Evolutionary conservation across 164 flowering plant genomes (phyloP).

Genomic region (Malania oleifera): DNA sequence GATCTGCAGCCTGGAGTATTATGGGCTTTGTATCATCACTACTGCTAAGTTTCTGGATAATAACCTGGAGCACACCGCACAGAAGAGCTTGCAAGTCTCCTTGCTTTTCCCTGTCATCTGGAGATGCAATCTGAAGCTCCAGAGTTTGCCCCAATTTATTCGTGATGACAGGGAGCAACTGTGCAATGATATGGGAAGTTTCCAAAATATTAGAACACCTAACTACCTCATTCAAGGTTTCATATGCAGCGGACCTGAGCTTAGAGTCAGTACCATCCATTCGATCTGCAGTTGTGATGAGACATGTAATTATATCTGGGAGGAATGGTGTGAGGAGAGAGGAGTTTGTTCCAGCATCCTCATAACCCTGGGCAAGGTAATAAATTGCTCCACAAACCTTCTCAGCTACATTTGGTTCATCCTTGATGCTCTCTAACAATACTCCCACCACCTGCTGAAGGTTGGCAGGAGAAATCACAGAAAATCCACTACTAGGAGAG

Average conservation of each 20-base stretch:
- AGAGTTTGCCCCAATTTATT: conserved; percentile 54
- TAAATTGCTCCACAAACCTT: conserved; percentile 87
- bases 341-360: conserved; percentile 45
- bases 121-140: conserved; percentile 52
- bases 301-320: conserved; percentile 41
- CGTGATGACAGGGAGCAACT: conserved; percentile 67
- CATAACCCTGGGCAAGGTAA: conserved; percentile 75
- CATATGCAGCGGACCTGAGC: conserved; percentile 75
- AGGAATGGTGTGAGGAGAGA: conserved; percentile 53
- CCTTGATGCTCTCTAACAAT: conserved; percentile 58
- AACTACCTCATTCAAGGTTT: conserved; percentile 74
- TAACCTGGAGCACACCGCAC: conserved; percentile 74
- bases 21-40: conserved; percentile 49
- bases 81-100: conserved; percentile 75
- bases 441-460: conserved; percentile 45
- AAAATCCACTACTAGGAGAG: conserved; percentile 47
- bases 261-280: conserved; percentile 56
- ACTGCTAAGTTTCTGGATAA: conserved; percentile 69
- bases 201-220: conserved; percentile 58
- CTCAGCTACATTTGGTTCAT: conserved; percentile 70
- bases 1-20: conserved; percentile 61
- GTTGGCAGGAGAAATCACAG: conserved; percentile 53
- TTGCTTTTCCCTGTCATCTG: conserved; percentile 77
- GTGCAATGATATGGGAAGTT: conserved; percentile 44
- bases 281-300: conserved; percentile 53